Conservation (phyloP, 2,329 filamentous ascomycete genomes). For the Amphichorda felina region DNA sequence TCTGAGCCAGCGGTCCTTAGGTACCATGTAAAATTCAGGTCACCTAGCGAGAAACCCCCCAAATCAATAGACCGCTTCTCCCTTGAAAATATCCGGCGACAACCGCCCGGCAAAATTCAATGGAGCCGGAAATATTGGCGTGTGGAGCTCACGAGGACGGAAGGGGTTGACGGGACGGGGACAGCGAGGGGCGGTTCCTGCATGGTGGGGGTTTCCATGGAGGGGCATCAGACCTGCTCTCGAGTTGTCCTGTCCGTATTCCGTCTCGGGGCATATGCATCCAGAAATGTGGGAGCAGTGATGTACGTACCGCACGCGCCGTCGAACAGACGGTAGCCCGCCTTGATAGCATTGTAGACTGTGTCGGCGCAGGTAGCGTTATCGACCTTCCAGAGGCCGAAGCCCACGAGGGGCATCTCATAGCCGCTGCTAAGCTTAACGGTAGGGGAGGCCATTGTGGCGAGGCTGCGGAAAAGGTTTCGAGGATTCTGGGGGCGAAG, state of each 20-base stretch:
- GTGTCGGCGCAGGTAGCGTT: slow-evolving; percentile 61
- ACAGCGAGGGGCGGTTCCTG: not conserved
- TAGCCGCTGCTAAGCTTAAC: slow-evolving; percentile 54
- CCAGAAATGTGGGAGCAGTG: not conserved
- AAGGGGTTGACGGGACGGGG: too few species aligned
- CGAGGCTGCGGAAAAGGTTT: slow-evolving; percentile 5
- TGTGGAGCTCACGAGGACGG: not conserved
- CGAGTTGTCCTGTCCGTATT: too few species aligned
- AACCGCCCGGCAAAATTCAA: slow-evolving; percentile 1
- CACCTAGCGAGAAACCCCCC: too few species aligned
- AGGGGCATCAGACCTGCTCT: slow-evolving; percentile 1
- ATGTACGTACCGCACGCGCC: slow-evolving; percentile 42
- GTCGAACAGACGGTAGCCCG: slow-evolving; percentile 48
- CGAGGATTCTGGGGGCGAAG: slow-evolving; percentile 1
- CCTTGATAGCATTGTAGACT: slow-evolving; percentile 64
- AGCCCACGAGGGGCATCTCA: slow-evolving; percentile 66
- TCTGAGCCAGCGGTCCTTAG: not conserved
- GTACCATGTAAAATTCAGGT: too few species aligned
- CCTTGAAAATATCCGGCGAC: not conserved
- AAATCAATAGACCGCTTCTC: too few species aligned
- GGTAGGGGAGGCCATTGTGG: slow-evolving; percentile 26
- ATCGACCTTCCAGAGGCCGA: slow-evolving; percentile 76
- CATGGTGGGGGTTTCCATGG: not conserved
- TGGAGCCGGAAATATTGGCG: not conserved
- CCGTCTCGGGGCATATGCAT: not conserved